Conservation (phyloP, 2,329 filamentous ascomycete species). For the Bipolaris oryzae region DNA sequence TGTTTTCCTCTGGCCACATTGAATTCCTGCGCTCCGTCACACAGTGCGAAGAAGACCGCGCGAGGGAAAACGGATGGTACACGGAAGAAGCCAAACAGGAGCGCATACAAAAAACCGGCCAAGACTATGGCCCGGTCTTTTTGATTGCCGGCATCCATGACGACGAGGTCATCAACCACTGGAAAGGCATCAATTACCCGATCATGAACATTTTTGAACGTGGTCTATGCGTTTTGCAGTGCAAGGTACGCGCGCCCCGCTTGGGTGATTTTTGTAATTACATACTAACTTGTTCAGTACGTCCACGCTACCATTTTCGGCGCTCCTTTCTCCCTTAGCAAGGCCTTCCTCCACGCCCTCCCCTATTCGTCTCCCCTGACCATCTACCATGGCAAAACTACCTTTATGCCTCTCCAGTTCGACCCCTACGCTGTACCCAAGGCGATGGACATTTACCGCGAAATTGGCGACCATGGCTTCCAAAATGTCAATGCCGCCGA, state of each 20-base stretch:
- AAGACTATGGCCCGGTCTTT: conserved; percentile 81
- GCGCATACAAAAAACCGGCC: conserved; percentile 66
- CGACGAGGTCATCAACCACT: conserved; percentile 91
- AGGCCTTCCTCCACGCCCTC: conserved; percentile 73
- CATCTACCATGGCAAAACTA: conserved; percentile 95
- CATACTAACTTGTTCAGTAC: conserved; percentile 62
- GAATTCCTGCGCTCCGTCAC: conserved; percentile 86
- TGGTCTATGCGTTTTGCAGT: conserved; percentile 92
- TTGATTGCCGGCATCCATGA: conserved; percentile 94
- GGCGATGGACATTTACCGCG: conserved; percentile 79
- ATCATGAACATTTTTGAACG: conserved; percentile 99
- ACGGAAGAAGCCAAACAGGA: conserved; percentile 66
- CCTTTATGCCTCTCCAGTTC: conserved; percentile 74
- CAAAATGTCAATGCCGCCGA: conserved; percentile 88
- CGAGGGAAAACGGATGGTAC: conserved; percentile 74
- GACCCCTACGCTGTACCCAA: conserved; percentile 76
- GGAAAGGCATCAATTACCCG: conserved; percentile 97
- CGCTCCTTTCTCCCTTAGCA: conserved; percentile 85
- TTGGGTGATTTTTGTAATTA: conserved; percentile 2
- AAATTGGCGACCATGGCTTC: conserved; percentile 79
- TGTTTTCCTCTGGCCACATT: conserved; percentile 96
- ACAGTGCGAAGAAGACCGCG: conserved; percentile 72
- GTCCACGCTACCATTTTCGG: conserved; percentile 87
- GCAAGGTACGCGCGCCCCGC: conserved; percentile 70
- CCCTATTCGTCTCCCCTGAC: conserved; percentile 73